Evolutionary conservation across 306 rosid genomes (phyloP).

Genomic region (Elaeagnus macrophylla): DNA sequence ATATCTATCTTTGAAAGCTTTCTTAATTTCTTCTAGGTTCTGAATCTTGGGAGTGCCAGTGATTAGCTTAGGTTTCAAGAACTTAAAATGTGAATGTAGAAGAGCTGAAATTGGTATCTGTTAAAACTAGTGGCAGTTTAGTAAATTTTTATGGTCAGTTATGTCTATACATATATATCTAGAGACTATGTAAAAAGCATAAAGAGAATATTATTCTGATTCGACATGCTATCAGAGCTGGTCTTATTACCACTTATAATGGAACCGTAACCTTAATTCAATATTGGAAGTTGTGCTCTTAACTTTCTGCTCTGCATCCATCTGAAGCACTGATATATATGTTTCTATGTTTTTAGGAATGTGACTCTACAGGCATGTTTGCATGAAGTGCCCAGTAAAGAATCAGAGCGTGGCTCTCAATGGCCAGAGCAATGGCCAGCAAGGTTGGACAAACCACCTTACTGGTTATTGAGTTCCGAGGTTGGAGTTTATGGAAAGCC

Average conservation of each 20-base stretch:
- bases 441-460: constrained; percentile 67
- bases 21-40: not conserved
- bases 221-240: too few relatives aligned
- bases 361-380: constrained; percentile 79
- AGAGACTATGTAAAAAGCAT: too few relatives aligned
- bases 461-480: constrained; percentile 80
- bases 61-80: not conserved
- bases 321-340: constrained; percentile 15
- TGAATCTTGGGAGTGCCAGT: not conserved
- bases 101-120: too few relatives aligned
- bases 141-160: too few relatives aligned
- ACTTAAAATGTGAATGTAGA: too few relatives aligned
- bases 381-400: constrained; percentile 66
- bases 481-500: constrained; percentile 94
- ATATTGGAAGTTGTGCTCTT: not conserved
- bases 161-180: too few relatives aligned
- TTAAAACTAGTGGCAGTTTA: too few relatives aligned
- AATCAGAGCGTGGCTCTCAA: constrained; percentile 61
- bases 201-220: too few relatives aligned
- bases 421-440: constrained; percentile 93
- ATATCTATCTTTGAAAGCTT: constrained; percentile 3
- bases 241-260: too few relatives aligned
- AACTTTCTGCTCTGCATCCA: constrained; percentile 7
- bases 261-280: too few relatives aligned
- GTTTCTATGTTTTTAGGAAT: constrained; percentile 44